Conservation (phyloP, 176 grass and related monocot species). For the Raddia distichophylla region DNA sequence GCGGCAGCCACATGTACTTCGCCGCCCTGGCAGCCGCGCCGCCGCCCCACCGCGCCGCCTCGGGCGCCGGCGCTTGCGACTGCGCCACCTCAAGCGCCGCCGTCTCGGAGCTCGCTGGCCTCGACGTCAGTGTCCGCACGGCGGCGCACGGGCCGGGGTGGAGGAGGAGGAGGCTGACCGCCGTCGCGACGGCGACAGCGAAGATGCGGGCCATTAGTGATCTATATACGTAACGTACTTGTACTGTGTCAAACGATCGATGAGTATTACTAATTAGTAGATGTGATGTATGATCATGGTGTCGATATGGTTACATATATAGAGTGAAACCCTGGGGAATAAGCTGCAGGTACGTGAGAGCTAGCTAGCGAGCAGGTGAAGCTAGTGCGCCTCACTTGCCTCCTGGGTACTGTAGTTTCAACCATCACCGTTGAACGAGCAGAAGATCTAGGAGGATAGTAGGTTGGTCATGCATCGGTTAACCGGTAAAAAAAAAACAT, state of each 20-base stretch:
- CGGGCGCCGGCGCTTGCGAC: background rate
- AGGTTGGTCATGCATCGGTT: background rate
- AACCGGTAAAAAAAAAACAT: too few relatives aligned
- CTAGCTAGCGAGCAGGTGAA: background rate
- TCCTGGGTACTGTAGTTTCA: background rate
- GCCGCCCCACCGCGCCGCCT: background rate
- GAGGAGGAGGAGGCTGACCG: constrained; percentile 26
- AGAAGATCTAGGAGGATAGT: background rate
- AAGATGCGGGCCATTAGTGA: background rate
- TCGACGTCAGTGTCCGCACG: background rate
- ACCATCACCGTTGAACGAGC: background rate
- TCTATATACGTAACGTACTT: background rate
- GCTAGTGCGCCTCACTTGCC: background rate
- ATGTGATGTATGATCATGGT: background rate
- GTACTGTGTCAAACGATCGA: background rate
- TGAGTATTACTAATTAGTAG: background rate
- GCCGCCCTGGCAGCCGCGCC: constrained; percentile 21
- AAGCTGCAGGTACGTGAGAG: background rate
- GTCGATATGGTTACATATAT: background rate
- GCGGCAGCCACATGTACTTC: constrained; percentile 49
- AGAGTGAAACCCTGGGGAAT: background rate
- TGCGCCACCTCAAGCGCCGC: background rate
- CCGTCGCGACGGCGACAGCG: background rate
- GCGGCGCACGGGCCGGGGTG: background rate
- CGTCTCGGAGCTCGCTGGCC: background rate